These are phyloP conservation scores for Gnetum montanum DNA, from an alignment of 75 land plant genomes.

Conservation along the genomic window DNA sequence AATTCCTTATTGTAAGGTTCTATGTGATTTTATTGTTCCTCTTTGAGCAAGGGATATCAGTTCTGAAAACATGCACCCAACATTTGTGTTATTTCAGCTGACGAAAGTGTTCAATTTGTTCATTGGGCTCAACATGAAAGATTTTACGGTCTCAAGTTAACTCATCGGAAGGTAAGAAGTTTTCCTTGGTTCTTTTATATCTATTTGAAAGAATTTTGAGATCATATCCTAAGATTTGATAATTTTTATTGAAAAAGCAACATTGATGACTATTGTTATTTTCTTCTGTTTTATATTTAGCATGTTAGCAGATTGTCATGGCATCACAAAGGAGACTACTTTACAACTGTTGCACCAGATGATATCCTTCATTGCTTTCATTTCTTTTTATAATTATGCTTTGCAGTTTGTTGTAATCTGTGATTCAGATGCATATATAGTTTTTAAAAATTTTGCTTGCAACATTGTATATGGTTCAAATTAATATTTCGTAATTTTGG, in stretches of 20 bases:
- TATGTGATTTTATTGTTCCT: too few species aligned
- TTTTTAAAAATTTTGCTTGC: neutral
- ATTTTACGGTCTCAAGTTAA: conserved; percentile 50
- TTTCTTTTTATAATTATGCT: neutral
- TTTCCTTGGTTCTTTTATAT: too few species aligned
- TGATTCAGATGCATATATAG: too few species aligned
- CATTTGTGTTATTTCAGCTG: conserved; percentile 13
- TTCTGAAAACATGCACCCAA: too few species aligned
- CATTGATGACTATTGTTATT: too few species aligned
- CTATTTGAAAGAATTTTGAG: too few species aligned
- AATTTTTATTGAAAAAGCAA: neutral
- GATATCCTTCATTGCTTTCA: conserved; percentile 68
- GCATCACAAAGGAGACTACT: conserved; percentile 97
- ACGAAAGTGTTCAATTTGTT: conserved; percentile 21
- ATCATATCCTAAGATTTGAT: too few species aligned
- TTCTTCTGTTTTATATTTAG: neutral
- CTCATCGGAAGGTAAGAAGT: conserved; percentile 74
- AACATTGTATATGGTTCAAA: neutral
- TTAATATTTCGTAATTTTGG: too few species aligned
- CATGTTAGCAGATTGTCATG: conserved; percentile 38
- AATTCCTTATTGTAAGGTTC: neutral
- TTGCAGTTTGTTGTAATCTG: neutral
- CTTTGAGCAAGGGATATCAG: too few species aligned
- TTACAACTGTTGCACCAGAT: conserved; percentile 80
- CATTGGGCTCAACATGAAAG: conserved; percentile 70